Base-by-base conservation (phyloP, 345 rosid species). In the Brassica napus region DNA sequence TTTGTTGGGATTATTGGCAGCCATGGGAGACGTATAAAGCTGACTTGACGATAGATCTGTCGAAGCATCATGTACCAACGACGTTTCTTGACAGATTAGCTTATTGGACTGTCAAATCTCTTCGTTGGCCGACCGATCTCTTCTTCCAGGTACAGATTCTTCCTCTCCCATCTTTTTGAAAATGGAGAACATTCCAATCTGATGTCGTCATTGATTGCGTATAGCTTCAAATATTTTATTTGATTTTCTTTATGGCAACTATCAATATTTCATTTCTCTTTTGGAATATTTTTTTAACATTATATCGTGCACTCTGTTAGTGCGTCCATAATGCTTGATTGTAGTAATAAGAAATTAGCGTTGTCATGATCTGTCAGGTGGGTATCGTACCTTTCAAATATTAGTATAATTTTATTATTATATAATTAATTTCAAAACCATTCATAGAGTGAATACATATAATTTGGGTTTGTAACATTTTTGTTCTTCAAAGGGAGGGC, bases 71-170 rank as follows among this genome's bases (percentile, higher is more conserved):
- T 14, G 54, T 47, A 0, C 54, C 54, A 47, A 47, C 15, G 15
- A 47, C 54, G 54, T 47, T 47, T 47, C 54, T 47, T 47, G 54
- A 47, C 54, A 47, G 54, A 14, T 47, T 47, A 14, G 54, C 54
- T 12, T 47, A 47, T 14, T 47, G 54, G 54, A 47, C 54, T 4
- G 54, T 47, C 16, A 47, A 88, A 78, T 11, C 85, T 74, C 82
- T 91, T 66, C 79, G 94, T 11, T 88, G 71, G 87, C 94, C 97
- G 4, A 86, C 94, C 0, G 94, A 91, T 71, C 5, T 91, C 15
- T 87, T 91, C 86, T 91, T 88, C 65, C 94, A 88, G 92, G 96
- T 42, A 10, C 30, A 55, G 4, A 28, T 21, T 34, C 37, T 9
- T 66, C 65, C 11, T 54, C 37, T 42, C 24, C 58, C 8, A 32